These are phyloP conservation scores for Huntiella omanensis DNA, from an alignment of 2,329 filamentous ascomycete species.

Conservation along the genomic window DNA sequence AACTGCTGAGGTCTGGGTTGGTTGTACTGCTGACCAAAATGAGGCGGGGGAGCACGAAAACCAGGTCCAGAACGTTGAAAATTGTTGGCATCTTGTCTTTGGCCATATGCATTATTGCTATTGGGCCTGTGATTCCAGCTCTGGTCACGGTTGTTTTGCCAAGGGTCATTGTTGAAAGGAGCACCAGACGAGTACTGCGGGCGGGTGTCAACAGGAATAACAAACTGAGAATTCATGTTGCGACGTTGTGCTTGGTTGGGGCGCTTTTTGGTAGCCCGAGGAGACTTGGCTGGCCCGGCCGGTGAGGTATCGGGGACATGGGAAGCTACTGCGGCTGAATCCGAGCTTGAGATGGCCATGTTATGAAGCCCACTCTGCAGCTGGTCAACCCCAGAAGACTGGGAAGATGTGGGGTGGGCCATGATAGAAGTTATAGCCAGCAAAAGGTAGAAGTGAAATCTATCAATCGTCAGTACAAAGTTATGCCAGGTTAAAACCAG, in stretches of 20 bases:
- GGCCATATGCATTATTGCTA: too few relatives aligned
- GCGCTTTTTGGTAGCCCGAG: slow-evolving; percentile 18
- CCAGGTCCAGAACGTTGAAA: too few relatives aligned
- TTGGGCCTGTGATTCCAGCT: too few relatives aligned
- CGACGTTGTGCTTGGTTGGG: slow-evolving; percentile 45
- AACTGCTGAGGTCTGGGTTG: background rate
- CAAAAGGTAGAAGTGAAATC: too few relatives aligned
- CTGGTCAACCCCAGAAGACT: background rate
- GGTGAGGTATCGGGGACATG: too few relatives aligned
- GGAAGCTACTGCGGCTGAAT: background rate
- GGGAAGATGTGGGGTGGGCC: too few relatives aligned
- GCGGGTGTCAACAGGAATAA: slow-evolving; percentile 34
- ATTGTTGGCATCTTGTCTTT: too few relatives aligned
- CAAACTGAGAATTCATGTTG: slow-evolving; percentile 40
- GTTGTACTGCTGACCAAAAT: background rate
- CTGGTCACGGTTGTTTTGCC: background rate
- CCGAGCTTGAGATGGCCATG: background rate
- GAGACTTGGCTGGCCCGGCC: background rate
- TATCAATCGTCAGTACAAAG: too few relatives aligned
- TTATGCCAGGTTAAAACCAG: too few relatives aligned
- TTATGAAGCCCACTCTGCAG: slow-evolving; percentile 3
- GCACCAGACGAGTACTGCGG: slow-evolving; percentile 12
- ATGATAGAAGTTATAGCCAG: too few relatives aligned
- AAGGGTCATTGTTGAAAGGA: background rate
- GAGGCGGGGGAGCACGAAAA: too few relatives aligned